Evolutionary conservation across 768 basidiomycete species (phyloP).

Genomic region (Amanita subjunquillea): DNA sequence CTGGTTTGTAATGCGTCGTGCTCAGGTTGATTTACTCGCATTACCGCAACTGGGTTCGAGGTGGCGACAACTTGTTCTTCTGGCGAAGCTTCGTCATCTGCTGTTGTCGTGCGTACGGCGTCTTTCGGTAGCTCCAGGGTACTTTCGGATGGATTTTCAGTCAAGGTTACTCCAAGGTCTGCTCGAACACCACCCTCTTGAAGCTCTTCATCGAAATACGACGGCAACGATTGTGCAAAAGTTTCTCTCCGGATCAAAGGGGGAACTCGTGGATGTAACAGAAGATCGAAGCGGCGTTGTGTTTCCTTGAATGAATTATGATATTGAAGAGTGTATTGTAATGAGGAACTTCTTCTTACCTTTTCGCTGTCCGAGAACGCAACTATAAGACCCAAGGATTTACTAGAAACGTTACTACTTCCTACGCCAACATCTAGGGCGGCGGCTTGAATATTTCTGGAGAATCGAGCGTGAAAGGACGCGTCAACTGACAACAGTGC

Average conservation of each 20-base stretch:
- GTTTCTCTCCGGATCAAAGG: constrained; percentile 64
- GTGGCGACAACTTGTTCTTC: background rate
- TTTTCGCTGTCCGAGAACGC: constrained; percentile 13
- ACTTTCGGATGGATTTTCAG: background rate
- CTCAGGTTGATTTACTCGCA: background rate
- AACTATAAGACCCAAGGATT: constrained; percentile 46
- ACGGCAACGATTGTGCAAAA: constrained; percentile 45
- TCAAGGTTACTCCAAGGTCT: constrained; percentile 24
- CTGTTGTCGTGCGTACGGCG: background rate
- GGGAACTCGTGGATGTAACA: constrained; percentile 75
- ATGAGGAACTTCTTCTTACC: background rate
- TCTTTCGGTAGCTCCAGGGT: background rate
- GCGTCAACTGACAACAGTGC: constrained; percentile 44
- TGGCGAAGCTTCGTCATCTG: background rate
- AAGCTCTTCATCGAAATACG: constrained; percentile 55
- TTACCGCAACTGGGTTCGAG: background rate
- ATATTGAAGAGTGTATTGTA: background rate
- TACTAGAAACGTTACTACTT: constrained; percentile 49
- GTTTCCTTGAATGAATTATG: constrained; percentile 7
- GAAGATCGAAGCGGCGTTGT: constrained; percentile 39
- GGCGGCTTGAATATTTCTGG: constrained; percentile 33
- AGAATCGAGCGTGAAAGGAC: constrained; percentile 34
- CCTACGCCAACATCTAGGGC: constrained; percentile 43
- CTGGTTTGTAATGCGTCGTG: background rate
- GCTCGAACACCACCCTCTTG: constrained; percentile 43